These are phyloP conservation scores for Themeda triandra DNA, from an alignment of 176 grass and related monocot species.

Conservation along the genomic window DNA sequence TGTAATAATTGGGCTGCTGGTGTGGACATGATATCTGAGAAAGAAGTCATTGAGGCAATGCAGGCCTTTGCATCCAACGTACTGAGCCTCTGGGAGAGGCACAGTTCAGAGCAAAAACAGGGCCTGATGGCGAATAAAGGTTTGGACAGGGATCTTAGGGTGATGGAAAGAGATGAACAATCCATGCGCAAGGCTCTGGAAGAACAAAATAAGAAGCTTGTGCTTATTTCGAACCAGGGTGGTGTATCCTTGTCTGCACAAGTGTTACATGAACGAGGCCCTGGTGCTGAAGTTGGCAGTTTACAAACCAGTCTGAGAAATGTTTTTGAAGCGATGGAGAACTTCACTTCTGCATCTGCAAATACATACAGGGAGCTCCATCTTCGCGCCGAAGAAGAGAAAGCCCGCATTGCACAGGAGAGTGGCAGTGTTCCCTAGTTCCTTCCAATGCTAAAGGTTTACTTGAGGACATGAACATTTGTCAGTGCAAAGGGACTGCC, in stretches of 20 bases:
- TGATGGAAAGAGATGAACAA: conserved; percentile 82
- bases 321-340: conserved; percentile 83
- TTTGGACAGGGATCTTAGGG: conserved; percentile 63
- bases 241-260: conserved; percentile 51
- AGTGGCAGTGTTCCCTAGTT: conserved; percentile 24
- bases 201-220: conserved; percentile 71
- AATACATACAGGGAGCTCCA: conserved; percentile 67
- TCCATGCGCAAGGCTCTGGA: conserved; percentile 74
- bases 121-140: conserved; percentile 75
- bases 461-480: not conserved
- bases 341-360: conserved; percentile 51
- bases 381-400: conserved; percentile 66
- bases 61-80: conserved; percentile 59
- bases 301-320: conserved; percentile 56
- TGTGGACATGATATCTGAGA: conserved; percentile 62
- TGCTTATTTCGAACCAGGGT: conserved; percentile 47
- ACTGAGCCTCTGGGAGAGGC: conserved; percentile 57
- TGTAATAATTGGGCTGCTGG: conserved; percentile 69
- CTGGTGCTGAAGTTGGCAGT: conserved; percentile 41
- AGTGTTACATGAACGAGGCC: conserved; percentile 36
- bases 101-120: conserved; percentile 69
- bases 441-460: not conserved
- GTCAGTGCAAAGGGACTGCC: not conserved
- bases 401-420: conserved; percentile 43
- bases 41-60: conserved; percentile 66